Evolutionary conservation across 129 eudicot genomes (phyloP), one percentile per base, ranked within the genome.

Genomic region (Calendula officinalis): DNA sequence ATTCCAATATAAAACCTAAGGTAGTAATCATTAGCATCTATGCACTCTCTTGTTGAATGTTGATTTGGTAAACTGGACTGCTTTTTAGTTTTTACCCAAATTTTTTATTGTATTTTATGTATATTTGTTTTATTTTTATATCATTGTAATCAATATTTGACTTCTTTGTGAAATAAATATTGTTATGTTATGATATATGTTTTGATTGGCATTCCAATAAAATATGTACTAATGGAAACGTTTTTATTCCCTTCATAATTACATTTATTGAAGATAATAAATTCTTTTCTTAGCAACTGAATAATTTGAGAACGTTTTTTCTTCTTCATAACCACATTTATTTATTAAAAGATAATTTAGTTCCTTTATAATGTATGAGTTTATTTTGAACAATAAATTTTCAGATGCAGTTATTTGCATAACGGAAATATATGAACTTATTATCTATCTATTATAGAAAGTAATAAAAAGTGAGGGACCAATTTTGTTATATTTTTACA

Each of bases 1-100:
- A 71, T 40, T 72, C 71, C 17, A 75, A 67, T 62, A 51, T 72
- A 3, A 60, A 55, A 5, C 75, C 82, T 17, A 78, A 72, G 75
- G 78, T 72, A 68, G 37, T 30, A 22, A 51, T 16, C 38, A 4
- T 50, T 17, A 4, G 6, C 51, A 8, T 16, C 22, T 4, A 39
- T 5, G 5, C 6, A 30, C 9, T 11, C 35, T 14, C 48, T 16
- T 13, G 55, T 48, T 48, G 30, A 48, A 15, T 13, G 9, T 47
- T 48, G 59, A 64, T 48, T 36, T 64, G 34, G 38, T 9, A 33
- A 34, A 3, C 12, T 11, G 38, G 37, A 10, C 16, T 66, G 50
- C 38, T 51, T 38, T 34, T 47, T 50, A 50, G 17, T 51, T 38
- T 34, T 47, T 50, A 50, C 30, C 33, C 8, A 7, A 59, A 58